These are phyloP conservation scores for Symbiodinium natans DNA, from an alignment of 73 alveolate species.

Conservation along the genomic window DNA sequence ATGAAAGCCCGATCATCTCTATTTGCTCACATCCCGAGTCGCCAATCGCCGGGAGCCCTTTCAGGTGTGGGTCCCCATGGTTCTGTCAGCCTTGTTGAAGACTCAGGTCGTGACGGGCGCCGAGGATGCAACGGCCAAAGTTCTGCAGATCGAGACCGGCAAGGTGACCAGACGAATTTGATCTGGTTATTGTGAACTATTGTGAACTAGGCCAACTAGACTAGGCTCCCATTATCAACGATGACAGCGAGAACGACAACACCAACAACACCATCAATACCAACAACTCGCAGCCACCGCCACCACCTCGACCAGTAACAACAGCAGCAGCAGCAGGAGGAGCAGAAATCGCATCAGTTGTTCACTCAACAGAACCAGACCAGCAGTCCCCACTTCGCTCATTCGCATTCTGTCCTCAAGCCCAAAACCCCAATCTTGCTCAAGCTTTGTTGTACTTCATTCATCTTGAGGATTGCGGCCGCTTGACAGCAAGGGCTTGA, in stretches of 20 bases:
- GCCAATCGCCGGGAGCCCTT: slow-evolving; percentile 16
- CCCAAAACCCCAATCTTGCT: no score
- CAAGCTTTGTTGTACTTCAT: neutral
- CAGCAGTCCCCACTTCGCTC: no score
- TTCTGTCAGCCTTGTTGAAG: neutral
- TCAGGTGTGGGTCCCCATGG: neutral
- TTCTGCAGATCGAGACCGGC: slow-evolving; percentile 85
- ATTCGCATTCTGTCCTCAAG: no score
- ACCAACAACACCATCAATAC: neutral
- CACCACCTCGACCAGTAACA: no score
- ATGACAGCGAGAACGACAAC: neutral
- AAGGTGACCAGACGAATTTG: slow-evolving; percentile 36
- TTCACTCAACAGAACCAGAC: no score
- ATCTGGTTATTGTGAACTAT: neutral
- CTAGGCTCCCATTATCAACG: neutral
- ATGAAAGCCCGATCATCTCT: slow-evolving; percentile 67
- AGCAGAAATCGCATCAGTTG: no score
- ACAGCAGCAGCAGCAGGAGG: neutral
- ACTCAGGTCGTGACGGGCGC: slow-evolving; percentile 66
- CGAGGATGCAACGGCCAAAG: slow-evolving; percentile 85
- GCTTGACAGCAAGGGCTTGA: no score
- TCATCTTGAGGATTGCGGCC: neutral
- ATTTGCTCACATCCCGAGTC: slow-evolving; percentile 87
- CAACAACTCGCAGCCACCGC: no score
- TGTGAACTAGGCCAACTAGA: neutral